Evolutionary conservation across 331 rosid genomes (phyloP), one percentile per base, ranked within the genome.

Genomic region (Ulmus americana): DNA sequence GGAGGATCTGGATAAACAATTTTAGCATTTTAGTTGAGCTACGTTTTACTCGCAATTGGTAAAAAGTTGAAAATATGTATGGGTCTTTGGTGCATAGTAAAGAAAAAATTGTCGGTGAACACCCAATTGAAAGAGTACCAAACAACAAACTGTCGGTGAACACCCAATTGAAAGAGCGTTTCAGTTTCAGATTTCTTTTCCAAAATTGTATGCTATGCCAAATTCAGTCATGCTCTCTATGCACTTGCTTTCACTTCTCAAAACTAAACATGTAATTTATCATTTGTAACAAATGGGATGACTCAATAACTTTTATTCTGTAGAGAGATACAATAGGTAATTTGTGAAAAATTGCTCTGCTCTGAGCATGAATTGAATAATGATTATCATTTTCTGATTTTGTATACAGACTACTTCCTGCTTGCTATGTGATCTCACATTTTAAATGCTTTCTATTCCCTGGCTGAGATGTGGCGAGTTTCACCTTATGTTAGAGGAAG

Each of bases 401-500:
- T 61, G 35, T 47, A 28, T 28, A 64, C 45, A 69, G 63, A 13
- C 65, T 65, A 66, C 70, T 22, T 79, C 46, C 62, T 68, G 43
- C 59, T 54, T 4, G 46, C 64, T 56, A 20, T 51, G 62, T 64
- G 75, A 68, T 71, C 64, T 68, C 14, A 60, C 67, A 68, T 69
- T 68, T 74, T 45, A 51, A 64, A 57, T 53, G 43, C 55, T 58
- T 28, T 56, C 50, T 71, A 55, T 74, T 63, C 64, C 74, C 42
- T 60, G 46, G 52, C 65, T 65, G 69, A 42, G 67, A 59, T 59
- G 64, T 53, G 54, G 59, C 54, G 65, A 72, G 60, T 64, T 28
- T 59, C 65, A 61, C 74, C 65, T 75, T 39, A 57, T 65, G 79
- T 69, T 73, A 67, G 74, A 61, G 62, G 70, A 81, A 73, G 62